Evolutionary conservation across 2,329 filamentous ascomycete genomes (phyloP).

Genomic region (Penicillium sp.): DNA sequence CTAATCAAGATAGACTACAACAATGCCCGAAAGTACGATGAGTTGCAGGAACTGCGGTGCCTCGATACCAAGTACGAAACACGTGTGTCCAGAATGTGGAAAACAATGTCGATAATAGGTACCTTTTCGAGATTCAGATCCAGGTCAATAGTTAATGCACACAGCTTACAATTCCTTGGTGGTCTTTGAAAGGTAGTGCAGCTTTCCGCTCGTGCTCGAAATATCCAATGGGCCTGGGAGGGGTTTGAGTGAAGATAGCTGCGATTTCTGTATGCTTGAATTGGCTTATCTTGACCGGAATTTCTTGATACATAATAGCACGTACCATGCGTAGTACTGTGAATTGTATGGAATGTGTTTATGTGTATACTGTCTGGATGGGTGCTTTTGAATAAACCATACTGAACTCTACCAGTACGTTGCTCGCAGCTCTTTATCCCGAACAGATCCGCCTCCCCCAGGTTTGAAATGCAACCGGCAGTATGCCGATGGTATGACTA

Average conservation of each 20-base stretch:
- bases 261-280: not conserved
- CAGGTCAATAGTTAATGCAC: not conserved
- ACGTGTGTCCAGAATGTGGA: constrained; percentile 10
- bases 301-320: too few relatives aligned
- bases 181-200: not conserved
- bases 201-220: not conserved
- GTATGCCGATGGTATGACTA: not conserved
- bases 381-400: not conserved
- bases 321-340: too few relatives aligned
- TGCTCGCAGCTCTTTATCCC: too few relatives aligned
- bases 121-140: not conserved
- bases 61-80: constrained; percentile 4
- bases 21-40: constrained; percentile 3
- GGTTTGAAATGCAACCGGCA: not conserved
- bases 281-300: too few relatives aligned
- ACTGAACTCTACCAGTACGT: not conserved
- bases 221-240: not conserved
- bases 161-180: not conserved
- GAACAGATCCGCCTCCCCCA: not conserved
- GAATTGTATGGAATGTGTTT: too few relatives aligned
- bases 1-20: not conserved
- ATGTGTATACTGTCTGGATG: not conserved
- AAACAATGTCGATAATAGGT: constrained; percentile 9
- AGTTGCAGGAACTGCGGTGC: constrained; percentile 11
- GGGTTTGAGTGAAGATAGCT: not conserved